Evolutionary conservation across 805 yeast species (phyloP).

Genomic region (Ogataea kodamae): DNA sequence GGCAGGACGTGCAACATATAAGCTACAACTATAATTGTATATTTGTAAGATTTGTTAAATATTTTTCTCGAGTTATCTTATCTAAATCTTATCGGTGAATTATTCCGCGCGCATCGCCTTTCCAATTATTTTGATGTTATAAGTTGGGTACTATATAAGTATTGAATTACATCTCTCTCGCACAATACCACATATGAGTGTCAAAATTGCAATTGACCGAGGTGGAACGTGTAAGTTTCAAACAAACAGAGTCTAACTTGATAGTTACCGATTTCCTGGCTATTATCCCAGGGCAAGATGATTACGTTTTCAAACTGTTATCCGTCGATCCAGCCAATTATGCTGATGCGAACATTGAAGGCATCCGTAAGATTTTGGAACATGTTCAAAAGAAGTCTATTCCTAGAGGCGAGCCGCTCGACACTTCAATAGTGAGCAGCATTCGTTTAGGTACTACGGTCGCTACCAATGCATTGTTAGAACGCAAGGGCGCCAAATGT

Average conservation of each 20-base stretch:
- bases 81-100: background rate
- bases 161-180: background rate
- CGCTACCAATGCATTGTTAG: constrained; percentile 26
- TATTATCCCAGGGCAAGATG: constrained; percentile 4
- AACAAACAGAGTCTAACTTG: background rate
- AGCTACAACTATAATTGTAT: background rate
- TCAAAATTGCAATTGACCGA: constrained; percentile 18
- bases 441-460: constrained; percentile 29
- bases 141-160: background rate
- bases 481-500: constrained; percentile 22
- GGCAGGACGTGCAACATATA: too few relatives aligned
- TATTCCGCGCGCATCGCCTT: constrained; percentile 3
- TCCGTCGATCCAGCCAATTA: constrained; percentile 28
- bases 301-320: constrained; percentile 27
- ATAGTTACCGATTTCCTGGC: constrained; percentile 6
- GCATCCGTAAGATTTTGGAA: constrained; percentile 25
- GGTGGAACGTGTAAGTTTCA: constrained; percentile 38
- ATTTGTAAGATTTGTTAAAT: background rate
- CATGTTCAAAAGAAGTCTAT: constrained; percentile 14
- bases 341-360: constrained; percentile 28
- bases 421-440: constrained; percentile 18
- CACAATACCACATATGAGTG: background rate
- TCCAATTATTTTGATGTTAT: background rate
- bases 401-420: constrained; percentile 18
- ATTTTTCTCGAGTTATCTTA: too few relatives aligned